Evolutionary conservation across 192 early-diverging fungal genomes (phyloP).

Genomic region (Umbelopsis ramanniana): DNA sequence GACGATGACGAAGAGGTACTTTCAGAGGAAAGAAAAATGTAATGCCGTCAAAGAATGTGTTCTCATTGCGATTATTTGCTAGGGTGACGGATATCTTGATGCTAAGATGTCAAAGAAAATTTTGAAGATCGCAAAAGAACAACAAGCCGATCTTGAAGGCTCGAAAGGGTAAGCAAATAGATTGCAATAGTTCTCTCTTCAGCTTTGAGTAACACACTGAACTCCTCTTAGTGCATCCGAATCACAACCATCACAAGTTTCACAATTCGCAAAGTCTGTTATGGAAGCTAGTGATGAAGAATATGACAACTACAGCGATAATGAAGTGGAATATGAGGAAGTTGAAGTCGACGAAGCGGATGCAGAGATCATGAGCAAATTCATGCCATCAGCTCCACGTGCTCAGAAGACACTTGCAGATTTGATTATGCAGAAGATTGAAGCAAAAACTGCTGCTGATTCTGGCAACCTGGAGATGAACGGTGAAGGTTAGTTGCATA

Average conservation of each 20-base stretch:
- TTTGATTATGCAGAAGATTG: conserved; percentile 96
- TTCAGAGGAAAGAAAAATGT: neutral
- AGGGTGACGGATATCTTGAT: conserved; percentile 72
- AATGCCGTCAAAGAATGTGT: neutral
- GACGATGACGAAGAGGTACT: conserved; percentile 57
- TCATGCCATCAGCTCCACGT: conserved; percentile 81
- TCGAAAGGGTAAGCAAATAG: conserved; percentile 38
- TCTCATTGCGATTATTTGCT: neutral
- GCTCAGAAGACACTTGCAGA: conserved; percentile 92
- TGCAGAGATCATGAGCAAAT: conserved; percentile 85
- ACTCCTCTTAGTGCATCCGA: neutral
- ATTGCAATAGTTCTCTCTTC: neutral
- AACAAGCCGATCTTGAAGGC: conserved; percentile 86
- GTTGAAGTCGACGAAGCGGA: conserved; percentile 82
- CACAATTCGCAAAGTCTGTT: conserved; percentile 30
- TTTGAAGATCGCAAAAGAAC: conserved; percentile 83
- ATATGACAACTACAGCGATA: conserved; percentile 66
- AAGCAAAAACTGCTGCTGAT: conserved; percentile 64
- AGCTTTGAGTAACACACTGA: neutral
- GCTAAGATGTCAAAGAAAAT: conserved; percentile 90
- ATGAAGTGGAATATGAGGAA: conserved; percentile 72
- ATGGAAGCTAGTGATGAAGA: conserved; percentile 69
- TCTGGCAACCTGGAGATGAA: conserved; percentile 29
- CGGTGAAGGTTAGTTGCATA: conserved; percentile 19
- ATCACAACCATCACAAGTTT: neutral